These are phyloP conservation scores for Verticillium klebahnii DNA, from an alignment of 2,329 filamentous ascomycete genomes.

Conservation along the genomic window DNA sequence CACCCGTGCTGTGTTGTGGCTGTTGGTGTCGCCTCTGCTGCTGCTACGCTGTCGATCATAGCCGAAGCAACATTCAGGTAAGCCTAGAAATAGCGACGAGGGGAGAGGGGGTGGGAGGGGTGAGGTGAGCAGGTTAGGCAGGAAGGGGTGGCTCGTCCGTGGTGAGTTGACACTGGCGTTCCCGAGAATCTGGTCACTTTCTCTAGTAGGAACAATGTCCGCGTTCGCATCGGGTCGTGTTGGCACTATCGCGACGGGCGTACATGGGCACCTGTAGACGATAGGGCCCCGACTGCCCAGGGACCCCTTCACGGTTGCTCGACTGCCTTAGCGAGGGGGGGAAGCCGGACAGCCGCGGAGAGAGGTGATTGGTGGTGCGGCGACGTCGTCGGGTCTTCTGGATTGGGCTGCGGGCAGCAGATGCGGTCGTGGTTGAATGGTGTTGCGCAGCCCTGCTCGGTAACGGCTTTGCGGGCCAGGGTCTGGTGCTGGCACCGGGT, in stretches of 20 bases:
- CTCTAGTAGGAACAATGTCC: not conserved
- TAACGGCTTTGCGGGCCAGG: not conserved
- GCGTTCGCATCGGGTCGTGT: conserved; percentile 1
- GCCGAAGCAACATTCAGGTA: not conserved
- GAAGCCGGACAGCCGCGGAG: not conserved
- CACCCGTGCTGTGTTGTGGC: not conserved
- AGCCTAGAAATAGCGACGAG: not conserved
- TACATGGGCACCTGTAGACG: not conserved
- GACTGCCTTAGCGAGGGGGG: not conserved
- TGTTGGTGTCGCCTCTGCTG: not conserved
- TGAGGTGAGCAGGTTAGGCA: not conserved
- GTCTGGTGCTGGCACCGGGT: not conserved
- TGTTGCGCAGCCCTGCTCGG: not conserved
- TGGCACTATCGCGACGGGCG: not conserved
- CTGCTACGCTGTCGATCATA: not conserved
- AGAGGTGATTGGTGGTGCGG: not conserved
- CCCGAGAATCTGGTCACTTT: conserved; percentile 1
- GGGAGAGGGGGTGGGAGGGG: not conserved
- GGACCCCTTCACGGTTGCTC: not conserved
- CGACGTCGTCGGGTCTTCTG: not conserved
- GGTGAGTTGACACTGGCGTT: not conserved
- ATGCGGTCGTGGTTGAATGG: not conserved
- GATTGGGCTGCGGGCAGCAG: not conserved
- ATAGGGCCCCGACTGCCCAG: not conserved
- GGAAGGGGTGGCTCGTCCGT: not conserved